These are phyloP conservation scores for Sporothrix brunneoviolacea DNA, from an alignment of 2,329 filamentous ascomycete species.

Conservation along the genomic window DNA sequence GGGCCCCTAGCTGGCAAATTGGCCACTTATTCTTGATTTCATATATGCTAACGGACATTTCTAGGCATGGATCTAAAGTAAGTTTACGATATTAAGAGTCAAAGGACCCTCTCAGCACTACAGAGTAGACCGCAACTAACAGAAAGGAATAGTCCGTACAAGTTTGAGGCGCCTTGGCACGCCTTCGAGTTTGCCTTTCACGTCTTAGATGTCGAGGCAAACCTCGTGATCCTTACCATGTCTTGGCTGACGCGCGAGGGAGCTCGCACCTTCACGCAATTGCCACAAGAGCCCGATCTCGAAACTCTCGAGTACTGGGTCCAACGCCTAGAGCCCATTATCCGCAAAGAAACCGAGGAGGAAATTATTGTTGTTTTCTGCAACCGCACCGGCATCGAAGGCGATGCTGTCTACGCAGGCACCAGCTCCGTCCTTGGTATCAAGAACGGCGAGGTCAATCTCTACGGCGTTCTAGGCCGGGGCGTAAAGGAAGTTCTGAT, in stretches of 20 bases:
- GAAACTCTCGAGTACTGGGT: slow-evolving; percentile 73
- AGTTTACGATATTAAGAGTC: slow-evolving; percentile 21
- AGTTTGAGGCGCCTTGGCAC: slow-evolving; percentile 43
- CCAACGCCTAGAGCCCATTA: slow-evolving; percentile 59
- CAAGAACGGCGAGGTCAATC: slow-evolving; percentile 54
- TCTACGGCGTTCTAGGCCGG: slow-evolving; percentile 67
- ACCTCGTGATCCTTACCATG: slow-evolving; percentile 66
- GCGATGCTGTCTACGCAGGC: slow-evolving; percentile 61
- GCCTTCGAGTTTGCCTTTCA: slow-evolving; percentile 50
- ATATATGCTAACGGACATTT: not conserved
- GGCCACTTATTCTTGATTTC: too few relatives aligned
- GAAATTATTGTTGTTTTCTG: slow-evolving; percentile 64
- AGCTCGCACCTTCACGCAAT: slow-evolving; percentile 37
- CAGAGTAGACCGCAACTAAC: slow-evolving; percentile 19
- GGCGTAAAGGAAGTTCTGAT: slow-evolving; percentile 61
- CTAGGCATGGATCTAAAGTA: slow-evolving; percentile 57
- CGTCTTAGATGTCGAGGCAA: slow-evolving; percentile 47
- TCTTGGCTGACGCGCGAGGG: slow-evolving; percentile 64
- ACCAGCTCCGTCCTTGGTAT: slow-evolving; percentile 67
- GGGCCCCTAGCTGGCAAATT: too few relatives aligned
- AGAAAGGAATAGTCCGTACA: slow-evolving; percentile 35
- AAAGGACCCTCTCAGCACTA: too few relatives aligned
- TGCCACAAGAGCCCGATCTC: slow-evolving; percentile 57
- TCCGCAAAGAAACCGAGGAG: slow-evolving; percentile 41
- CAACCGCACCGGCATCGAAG: slow-evolving; percentile 64